phyloP scores from a whole-genome alignment of 345 rosid genomes.

The Nephelium lappaceum region DNA sequence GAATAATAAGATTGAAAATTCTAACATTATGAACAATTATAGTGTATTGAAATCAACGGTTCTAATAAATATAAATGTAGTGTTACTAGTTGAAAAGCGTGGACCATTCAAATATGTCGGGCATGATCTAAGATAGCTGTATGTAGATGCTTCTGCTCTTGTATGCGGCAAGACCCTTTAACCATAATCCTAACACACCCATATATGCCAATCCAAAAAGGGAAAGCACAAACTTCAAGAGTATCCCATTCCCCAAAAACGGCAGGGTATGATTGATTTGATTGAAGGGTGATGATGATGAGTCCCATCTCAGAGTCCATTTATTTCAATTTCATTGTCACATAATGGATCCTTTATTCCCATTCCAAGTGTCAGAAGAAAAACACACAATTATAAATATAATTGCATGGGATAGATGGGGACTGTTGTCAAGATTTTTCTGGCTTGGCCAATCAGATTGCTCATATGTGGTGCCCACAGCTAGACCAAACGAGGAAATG shows the following conservation, averaged over 20 bases:
- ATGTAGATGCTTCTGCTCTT: too few relatives aligned
- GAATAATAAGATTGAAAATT: too few relatives aligned
- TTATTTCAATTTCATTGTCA: not conserved
- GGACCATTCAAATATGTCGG: too few relatives aligned
- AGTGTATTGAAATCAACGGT: too few relatives aligned
- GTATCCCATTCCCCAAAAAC: slow-evolving; percentile 29
- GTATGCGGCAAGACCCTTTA: not conserved
- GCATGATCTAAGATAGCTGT: too few relatives aligned
- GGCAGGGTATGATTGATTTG: slow-evolving; percentile 11
- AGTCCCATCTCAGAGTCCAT: not conserved
- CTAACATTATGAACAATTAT: too few relatives aligned
- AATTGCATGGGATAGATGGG: not conserved
- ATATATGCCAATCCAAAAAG: slow-evolving; percentile 24
- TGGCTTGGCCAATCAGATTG: not conserved
- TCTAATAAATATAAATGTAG: too few relatives aligned
- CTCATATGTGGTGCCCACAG: not conserved
- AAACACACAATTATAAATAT: not conserved
- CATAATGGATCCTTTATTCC: not conserved
- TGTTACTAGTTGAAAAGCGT: too few relatives aligned
- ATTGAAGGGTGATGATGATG: not conserved
- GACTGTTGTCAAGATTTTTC: slow-evolving; percentile 13
- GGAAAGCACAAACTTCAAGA: slow-evolving; percentile 29
- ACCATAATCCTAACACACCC: too few relatives aligned
- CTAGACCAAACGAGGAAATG: slow-evolving; percentile 15
- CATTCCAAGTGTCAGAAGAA: not conserved